Base-by-base conservation (phyloP, 73 alveolate genomes). In the Strombidium stylifer region DNA sequence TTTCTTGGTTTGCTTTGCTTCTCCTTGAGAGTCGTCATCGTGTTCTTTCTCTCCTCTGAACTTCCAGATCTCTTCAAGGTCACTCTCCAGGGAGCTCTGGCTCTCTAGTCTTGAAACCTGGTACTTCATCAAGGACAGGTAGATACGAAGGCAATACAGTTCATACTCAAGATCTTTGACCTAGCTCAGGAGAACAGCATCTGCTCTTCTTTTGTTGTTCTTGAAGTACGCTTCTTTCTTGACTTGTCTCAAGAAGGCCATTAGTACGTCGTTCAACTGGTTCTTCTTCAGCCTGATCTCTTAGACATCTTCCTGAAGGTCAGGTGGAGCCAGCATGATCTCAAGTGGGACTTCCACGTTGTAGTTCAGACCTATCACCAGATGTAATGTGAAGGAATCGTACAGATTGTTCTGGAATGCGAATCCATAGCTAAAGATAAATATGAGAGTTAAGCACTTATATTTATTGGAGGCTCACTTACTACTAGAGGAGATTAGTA, bases 121-220 rank as follows among this genome's bases (percentile, higher is more conserved):
- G 70, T 36, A 56, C 26, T 56, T 54, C 70, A 56, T 32, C 3
- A 56, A 21, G 16, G 56, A 52, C 10, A 56, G 39, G 21, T 56
- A 56, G 26, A 36, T 56, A 52, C 39, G 34, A 18, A 56, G 39
- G 3, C 34, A 21, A 21, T 36, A 59, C 4, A 59, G 23, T 23
- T 59, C 73, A 40, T 59, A 59, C 20, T 59, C 73, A 6, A 59
- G 41, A 7, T 59, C 73, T 16, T 59, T 59, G 2, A 58, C 59
- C 47, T 59, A 37, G n/a, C 59, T 59, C 19, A 59, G 36, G n/a
- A 59, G 48, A 11, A 59, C 41, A 8, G 55, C 51, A 34, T 36
- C 24, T 18, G 28, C 59, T 3, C 28, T 37, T 2, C 6, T 3
- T 37, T 59, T 53, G 8, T 7, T 18, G 31, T 59, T 20, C 6